Percentiles rank a stretch among this genome's conserved stretches.
Conservation (phyloP, 2,329 filamentous ascomycete species). For the Cercospora citrullina region DNA sequence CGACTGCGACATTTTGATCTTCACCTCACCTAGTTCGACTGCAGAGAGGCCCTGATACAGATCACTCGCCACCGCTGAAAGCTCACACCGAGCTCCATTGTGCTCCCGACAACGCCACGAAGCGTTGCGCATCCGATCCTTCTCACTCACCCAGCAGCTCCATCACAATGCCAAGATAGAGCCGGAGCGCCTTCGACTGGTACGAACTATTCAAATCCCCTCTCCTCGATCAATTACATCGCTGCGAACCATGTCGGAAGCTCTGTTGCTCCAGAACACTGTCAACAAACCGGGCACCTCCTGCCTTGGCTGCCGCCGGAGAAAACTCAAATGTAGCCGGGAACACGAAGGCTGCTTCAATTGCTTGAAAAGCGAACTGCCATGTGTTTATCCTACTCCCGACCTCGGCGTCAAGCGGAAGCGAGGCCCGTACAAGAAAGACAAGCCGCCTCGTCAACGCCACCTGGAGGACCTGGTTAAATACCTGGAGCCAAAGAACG, state of each 20-base stretch:
- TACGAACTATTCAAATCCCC: not conserved
- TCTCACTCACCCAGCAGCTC: not conserved
- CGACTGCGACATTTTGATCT: not conserved
- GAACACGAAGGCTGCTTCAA: constrained; percentile 33
- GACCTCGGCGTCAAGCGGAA: constrained; percentile 34
- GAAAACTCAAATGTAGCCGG: constrained; percentile 35
- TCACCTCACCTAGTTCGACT: not conserved
- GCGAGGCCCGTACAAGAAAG: constrained; percentile 37
- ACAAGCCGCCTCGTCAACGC: constrained; percentile 32
- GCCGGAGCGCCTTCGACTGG: not conserved
- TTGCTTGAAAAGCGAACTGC: constrained; percentile 31
- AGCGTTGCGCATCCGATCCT: not conserved
- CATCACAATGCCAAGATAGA: constrained; percentile 6
- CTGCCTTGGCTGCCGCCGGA: constrained; percentile 32
- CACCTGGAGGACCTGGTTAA: constrained; percentile 34
- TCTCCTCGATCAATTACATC: constrained; percentile 6
- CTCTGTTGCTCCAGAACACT: constrained; percentile 23
- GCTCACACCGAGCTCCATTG: not conserved
- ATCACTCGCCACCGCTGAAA: not conserved
- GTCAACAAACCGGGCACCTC: constrained; percentile 34
- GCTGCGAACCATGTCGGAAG: constrained; percentile 19
- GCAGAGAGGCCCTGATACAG: not conserved
- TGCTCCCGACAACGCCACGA: not conserved
- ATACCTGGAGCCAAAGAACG: constrained; percentile 31
- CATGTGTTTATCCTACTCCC: constrained; percentile 33